Base-by-base conservation (phyloP, 1,139 yeast species). In the Hansenula sp. region DNA sequence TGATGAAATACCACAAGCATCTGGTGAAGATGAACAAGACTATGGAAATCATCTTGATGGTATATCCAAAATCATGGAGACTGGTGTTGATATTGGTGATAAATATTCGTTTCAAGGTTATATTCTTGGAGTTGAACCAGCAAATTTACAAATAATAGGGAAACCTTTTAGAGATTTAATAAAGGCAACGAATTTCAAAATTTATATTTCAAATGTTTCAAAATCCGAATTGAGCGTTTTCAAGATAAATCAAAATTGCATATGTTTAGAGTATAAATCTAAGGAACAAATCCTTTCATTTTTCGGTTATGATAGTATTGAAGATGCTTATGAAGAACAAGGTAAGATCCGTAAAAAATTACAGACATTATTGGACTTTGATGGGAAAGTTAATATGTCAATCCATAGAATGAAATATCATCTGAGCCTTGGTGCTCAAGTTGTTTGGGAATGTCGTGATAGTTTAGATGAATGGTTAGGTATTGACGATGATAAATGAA, bases 111-210 rank as follows among this genome's bases (percentile, higher is more conserved):
- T 50, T 19, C 4, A 17, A 12, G 57, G 53, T 1, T 51, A 44
- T 24, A 36, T 47, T 4, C 38, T 51, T 21, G 54, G 54, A 2
- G 41, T 46, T 11, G 48, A 47, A 5, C 55, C 55, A n/a, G 16
- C 15, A 1, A 39, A 46, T 17, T 35, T 47, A 10, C 15, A 36
- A 18, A 33, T 48, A 1, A 34, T 50, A 37, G 53, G 53, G 2
- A 46, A 33, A 16, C 32, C 54, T 13, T 53, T 41, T 25, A 31
- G 49, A 5, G 44, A 42, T 4, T 17, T 44, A 8, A 32, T 43
- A 4, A 42, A 36, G 5, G 33, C 46, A 2, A 48, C 47, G 2
- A 47, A 44, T 35, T 52, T 52, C 32, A 43, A 47, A 33, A n/a
- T 53, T 8, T 29, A 48, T 1, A 44, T 53, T 10, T 48, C 57